phyloP scores from a whole-genome alignment of 495 filamentous ascomycete species.

The Podospora tetraspora region DNA sequence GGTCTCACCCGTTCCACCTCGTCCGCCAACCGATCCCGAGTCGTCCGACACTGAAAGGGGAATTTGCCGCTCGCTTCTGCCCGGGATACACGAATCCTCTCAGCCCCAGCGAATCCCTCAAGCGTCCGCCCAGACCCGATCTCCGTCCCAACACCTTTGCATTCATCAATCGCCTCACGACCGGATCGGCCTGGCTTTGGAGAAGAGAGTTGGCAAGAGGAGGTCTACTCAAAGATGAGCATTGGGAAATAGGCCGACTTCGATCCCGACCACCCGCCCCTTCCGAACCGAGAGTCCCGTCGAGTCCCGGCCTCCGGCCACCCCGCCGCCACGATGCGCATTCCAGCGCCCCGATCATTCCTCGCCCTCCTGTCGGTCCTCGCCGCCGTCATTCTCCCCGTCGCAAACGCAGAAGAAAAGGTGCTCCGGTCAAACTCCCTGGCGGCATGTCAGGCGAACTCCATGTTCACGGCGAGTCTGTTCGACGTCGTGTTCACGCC shows the following conservation, averaged over 20 bases:
- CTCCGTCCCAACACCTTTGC: not conserved
- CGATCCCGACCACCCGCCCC: not conserved
- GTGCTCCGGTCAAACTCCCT: constrained; percentile 69
- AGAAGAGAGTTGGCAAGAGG: not conserved
- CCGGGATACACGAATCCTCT: not conserved
- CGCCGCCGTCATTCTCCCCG: constrained; percentile 26
- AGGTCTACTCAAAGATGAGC: not conserved
- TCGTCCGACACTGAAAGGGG: not conserved
- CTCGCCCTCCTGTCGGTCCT: constrained; percentile 31
- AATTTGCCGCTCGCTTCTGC: not conserved
- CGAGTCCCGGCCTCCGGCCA: not conserved
- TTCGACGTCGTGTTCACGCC: constrained; percentile 80
- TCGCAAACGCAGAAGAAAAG: constrained; percentile 23
- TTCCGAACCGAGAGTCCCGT: not conserved
- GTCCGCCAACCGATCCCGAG: not conserved
- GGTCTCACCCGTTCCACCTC: not conserved
- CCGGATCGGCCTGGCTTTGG: not conserved
- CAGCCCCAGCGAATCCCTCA: not conserved
- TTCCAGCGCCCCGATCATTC: constrained; percentile 27
- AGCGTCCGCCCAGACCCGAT: not conserved
- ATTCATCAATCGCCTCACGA: not conserved
- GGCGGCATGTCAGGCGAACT: constrained; percentile 70
- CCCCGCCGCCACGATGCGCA: constrained; percentile 30
- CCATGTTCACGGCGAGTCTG: constrained; percentile 73
- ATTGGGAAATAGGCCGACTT: not conserved